Percentiles rank a stretch among this genome's conserved stretches.
Evolutionary conservation across 1,284 basidiomycete genomes (phyloP).

Genomic region (Pisolithus thermaeus): DNA sequence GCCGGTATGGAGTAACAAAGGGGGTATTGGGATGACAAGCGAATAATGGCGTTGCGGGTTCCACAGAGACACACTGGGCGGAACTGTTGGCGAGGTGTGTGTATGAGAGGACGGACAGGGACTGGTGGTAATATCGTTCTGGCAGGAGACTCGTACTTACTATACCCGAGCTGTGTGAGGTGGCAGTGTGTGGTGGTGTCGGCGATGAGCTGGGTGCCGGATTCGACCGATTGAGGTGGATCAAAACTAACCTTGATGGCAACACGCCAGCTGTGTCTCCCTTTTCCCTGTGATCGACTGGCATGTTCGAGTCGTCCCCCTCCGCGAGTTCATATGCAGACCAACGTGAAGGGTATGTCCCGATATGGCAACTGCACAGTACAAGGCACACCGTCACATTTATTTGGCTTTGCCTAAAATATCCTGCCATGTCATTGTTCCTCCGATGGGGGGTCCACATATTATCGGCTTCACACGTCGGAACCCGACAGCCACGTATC

Average conservation of each 20-base stretch:
- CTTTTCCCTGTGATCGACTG: too few relatives aligned
- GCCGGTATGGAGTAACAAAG: background rate
- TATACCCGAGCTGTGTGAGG: constrained; percentile 5
- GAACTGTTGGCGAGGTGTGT: background rate
- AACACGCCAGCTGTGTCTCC: background rate
- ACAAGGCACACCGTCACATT: background rate
- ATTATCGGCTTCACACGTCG: too few relatives aligned
- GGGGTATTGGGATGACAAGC: background rate
- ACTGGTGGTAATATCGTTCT: background rate
- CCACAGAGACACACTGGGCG: background rate
- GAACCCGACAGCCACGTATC: too few relatives aligned
- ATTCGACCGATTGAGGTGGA: constrained; percentile 10
- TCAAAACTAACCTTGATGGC: constrained; percentile 8
- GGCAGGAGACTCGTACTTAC: background rate
- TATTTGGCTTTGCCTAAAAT: background rate
- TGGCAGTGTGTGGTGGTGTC: background rate
- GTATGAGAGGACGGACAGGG: background rate
- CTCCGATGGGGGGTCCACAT: background rate
- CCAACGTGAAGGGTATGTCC: too few relatives aligned
- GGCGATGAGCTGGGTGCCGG: constrained; percentile 6
- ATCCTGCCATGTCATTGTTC: background rate
- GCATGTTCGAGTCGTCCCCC: background rate
- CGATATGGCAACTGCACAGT: background rate
- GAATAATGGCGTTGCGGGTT: background rate
- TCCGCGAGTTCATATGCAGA: background rate